These are phyloP conservation scores for Wickerhamomyces alni DNA, from an alignment of 805 yeast genomes.

Conservation along the genomic window DNA sequence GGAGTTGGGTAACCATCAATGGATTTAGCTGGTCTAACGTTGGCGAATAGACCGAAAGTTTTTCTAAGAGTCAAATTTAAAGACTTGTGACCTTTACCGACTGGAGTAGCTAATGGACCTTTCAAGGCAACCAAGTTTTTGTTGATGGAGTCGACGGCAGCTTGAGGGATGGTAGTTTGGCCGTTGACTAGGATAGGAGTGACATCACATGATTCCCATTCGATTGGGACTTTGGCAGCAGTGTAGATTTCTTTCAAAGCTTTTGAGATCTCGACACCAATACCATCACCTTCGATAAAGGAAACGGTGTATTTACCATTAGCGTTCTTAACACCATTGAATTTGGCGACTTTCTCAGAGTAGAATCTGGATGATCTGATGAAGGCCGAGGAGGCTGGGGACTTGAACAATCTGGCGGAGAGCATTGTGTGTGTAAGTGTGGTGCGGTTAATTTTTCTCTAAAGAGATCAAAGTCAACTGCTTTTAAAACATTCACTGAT, in stretches of 20 bases:
- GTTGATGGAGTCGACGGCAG: slow-evolving; percentile 89
- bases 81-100: slow-evolving; percentile 97
- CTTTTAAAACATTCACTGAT: neutral
- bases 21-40: slow-evolving; percentile 94
- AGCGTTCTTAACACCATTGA: slow-evolving; percentile 55
- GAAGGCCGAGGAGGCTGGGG: slow-evolving; percentile 7
- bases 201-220: slow-evolving; percentile 96
- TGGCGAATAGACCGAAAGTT: slow-evolving; percentile 93
- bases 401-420: slow-evolving; percentile 86
- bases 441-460: neutral
- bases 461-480: neutral
- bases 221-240: slow-evolving; percentile 93
- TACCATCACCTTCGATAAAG: slow-evolving; percentile 97
- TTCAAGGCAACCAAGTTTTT: slow-evolving; percentile 91
- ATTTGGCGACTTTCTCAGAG: slow-evolving; percentile 53
- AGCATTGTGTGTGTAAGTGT: slow-evolving; percentile 49
- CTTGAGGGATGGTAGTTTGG: slow-evolving; percentile 86
- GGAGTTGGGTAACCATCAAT: slow-evolving; percentile 90
- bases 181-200: slow-evolving; percentile 90
- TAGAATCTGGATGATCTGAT: slow-evolving; percentile 21
- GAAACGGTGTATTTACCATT: slow-evolving; percentile 92
- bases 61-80: slow-evolving; percentile 96
- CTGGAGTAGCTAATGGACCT: slow-evolving; percentile 98
- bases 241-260: slow-evolving; percentile 89
- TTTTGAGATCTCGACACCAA: slow-evolving; percentile 91